Conservation (phyloP, 2,329 filamentous ascomycete species). For the Aspergillus tubingensis region DNA sequence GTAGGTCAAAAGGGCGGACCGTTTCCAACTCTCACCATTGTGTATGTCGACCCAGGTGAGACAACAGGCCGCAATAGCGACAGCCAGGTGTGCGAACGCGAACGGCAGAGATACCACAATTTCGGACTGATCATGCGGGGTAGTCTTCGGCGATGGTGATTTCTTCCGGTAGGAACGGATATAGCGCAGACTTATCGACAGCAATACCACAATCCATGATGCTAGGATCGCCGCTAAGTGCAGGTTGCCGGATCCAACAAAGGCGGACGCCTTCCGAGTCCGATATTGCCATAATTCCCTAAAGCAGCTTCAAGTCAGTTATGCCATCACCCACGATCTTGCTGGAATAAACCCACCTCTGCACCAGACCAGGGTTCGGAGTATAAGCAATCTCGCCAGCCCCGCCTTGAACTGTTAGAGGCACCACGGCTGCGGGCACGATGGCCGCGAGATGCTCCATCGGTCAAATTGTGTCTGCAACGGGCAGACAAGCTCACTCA, state of each 20-base stretch:
- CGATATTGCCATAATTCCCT: slow-evolving; percentile 28
- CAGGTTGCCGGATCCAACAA: slow-evolving; percentile 27
- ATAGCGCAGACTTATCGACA: slow-evolving; percentile 16
- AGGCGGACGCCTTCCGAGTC: slow-evolving; percentile 22
- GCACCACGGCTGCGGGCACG: background rate
- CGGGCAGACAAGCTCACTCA: background rate
- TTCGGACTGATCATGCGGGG: slow-evolving; percentile 1
- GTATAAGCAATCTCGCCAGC: background rate
- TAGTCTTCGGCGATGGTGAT: background rate
- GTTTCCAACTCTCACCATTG: slow-evolving; percentile 21
- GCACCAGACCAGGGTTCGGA: background rate
- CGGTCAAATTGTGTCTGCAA: background rate
- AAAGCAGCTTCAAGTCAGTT: background rate
- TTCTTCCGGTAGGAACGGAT: slow-evolving; percentile 12
- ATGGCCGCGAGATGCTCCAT: slow-evolving; percentile 5
- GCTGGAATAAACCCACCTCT: background rate
- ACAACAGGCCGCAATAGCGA: slow-evolving; percentile 18
- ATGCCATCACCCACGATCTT: background rate
- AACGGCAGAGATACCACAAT: slow-evolving; percentile 13
- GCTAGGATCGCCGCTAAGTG: slow-evolving; percentile 24
- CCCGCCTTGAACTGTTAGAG: background rate
- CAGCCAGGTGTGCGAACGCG: slow-evolving; percentile 20
- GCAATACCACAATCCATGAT: slow-evolving; percentile 22
- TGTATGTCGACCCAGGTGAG: slow-evolving; percentile 18
- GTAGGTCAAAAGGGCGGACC: slow-evolving; percentile 27